These are phyloP conservation scores for Fusarium sambucinum DNA, from an alignment of 2,329 filamentous ascomycete genomes.

Conservation along the genomic window DNA sequence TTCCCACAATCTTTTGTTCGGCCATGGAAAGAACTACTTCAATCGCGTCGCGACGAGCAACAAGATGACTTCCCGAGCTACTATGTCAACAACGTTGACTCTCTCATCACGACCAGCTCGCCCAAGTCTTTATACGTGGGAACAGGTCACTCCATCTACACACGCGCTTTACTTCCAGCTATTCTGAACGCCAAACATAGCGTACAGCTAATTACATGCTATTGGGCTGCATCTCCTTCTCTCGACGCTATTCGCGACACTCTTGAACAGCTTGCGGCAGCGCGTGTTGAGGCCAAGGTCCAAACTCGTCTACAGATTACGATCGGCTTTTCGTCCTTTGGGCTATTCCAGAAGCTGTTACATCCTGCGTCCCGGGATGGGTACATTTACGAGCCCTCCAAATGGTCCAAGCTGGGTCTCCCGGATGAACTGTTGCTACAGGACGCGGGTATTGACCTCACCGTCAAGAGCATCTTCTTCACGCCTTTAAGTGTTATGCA, in stretches of 20 bases:
- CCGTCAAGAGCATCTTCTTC: constrained; percentile 83
- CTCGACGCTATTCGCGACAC: constrained; percentile 68
- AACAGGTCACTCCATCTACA: constrained; percentile 69
- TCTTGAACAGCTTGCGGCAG: constrained; percentile 68
- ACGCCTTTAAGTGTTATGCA: constrained; percentile 88
- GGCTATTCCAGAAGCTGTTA: constrained; percentile 78
- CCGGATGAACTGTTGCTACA: constrained; percentile 65
- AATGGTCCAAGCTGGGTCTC: constrained; percentile 75
- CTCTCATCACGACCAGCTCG: constrained; percentile 62
- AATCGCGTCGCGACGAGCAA: constrained; percentile 52
- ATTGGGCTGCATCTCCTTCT: constrained; percentile 78
- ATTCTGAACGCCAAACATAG: constrained; percentile 71
- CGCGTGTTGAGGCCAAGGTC: constrained; percentile 45
- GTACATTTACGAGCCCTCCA: constrained; percentile 67
- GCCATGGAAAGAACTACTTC: constrained; percentile 54
- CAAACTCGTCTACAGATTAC: constrained; percentile 66
- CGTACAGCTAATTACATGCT: constrained; percentile 83
- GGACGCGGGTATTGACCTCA: constrained; percentile 72
- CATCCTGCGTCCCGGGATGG: constrained; percentile 75
- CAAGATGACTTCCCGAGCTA: constrained; percentile 63
- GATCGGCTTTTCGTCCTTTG: constrained; percentile 81
- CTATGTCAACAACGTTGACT: constrained; percentile 57
- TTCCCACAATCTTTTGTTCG: constrained; percentile 56
- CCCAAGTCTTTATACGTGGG: constrained; percentile 66
- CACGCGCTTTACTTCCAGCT: constrained; percentile 68